phyloP scores from a whole-genome alignment of 148 eudicot genomes.

The Vaccinium darrowii region DNA sequence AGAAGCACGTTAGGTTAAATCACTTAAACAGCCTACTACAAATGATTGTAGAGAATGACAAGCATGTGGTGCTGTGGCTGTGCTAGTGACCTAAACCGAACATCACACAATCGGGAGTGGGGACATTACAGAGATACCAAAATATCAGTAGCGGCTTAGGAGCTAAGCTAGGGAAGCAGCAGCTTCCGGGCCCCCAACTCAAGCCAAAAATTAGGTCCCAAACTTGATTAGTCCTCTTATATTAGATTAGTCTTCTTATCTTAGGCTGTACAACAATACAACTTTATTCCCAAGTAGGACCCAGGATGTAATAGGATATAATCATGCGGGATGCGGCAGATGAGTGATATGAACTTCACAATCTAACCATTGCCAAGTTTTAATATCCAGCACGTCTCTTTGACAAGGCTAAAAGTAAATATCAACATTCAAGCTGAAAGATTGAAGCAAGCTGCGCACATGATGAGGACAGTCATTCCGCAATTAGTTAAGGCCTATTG shows the following conservation, averaged over 20 bases:
- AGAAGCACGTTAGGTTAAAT: slow-evolving; percentile 19
- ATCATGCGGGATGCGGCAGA: neutral
- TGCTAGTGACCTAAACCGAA: neutral
- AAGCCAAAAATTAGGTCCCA: too few relatives aligned
- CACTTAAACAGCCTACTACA: neutral
- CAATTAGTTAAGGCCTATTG: neutral
- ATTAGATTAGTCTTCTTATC: too few relatives aligned
- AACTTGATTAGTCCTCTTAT: too few relatives aligned
- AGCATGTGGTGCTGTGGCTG: neutral
- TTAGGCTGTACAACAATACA: too few relatives aligned
- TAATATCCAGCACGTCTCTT: neutral
- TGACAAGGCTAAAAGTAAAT: neutral
- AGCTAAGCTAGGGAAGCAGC: too few relatives aligned
- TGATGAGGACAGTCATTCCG: neutral
- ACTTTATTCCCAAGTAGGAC: too few relatives aligned
- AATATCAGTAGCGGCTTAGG: neutral
- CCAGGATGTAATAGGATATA: neutral
- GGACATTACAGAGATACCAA: neutral
- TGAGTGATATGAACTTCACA: neutral
- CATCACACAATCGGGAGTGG: neutral
- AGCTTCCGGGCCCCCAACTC: too few relatives aligned
- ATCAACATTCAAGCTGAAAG: neutral
- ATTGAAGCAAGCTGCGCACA: neutral
- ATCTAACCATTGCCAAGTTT: neutral
- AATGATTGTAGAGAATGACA: neutral